A percentile compares a stretch with the other conserved stretches of the same genome.
Conservation (phyloP, 768 basidiomycete species). For the Termitomyces sp. region DNA sequence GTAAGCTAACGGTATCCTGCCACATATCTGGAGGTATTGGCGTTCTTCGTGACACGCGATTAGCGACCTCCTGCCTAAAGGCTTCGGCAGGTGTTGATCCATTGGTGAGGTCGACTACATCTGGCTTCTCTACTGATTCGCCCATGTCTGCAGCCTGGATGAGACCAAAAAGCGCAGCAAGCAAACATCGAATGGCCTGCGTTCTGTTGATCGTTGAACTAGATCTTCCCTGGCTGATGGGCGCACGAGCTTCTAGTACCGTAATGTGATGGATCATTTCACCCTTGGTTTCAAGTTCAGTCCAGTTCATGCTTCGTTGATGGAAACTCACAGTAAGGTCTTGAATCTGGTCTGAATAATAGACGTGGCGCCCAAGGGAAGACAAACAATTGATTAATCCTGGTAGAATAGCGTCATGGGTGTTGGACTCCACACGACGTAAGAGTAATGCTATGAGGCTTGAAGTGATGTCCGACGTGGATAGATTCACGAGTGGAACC, state of each 20-base stretch:
- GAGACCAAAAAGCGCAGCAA: slow-evolving; percentile 67
- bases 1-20: slow-evolving; percentile 83
- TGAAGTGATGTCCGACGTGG: slow-evolving; percentile 83
- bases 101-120: slow-evolving; percentile 1
- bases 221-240: slow-evolving; percentile 32
- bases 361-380: slow-evolving; percentile 85
- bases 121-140: slow-evolving; percentile 27
- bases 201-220: slow-evolving; percentile 36
- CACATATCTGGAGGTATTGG: slow-evolving; percentile 77
- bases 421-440: slow-evolving; percentile 57
- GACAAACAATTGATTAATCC: slow-evolving; percentile 71
- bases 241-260: slow-evolving; percentile 61
- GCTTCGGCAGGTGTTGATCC: slow-evolving; percentile 18
- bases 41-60: slow-evolving; percentile 49
- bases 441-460: slow-evolving; percentile 71
- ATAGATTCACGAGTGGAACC: slow-evolving; percentile 81
- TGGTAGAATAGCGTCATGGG: slow-evolving; percentile 60
- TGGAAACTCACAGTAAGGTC: slow-evolving; percentile 59
- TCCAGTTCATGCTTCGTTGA: neutral
- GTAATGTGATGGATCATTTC: slow-evolving; percentile 76
- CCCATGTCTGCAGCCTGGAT: slow-evolving; percentile 52
- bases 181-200: slow-evolving; percentile 63
- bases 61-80: slow-evolving; percentile 21
- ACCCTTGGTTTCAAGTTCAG: slow-evolving; percentile 30
- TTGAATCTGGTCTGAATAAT: slow-evolving; percentile 95